Conservation (phyloP, 73 alveolate species). For the Breviolum minutum region DNA sequence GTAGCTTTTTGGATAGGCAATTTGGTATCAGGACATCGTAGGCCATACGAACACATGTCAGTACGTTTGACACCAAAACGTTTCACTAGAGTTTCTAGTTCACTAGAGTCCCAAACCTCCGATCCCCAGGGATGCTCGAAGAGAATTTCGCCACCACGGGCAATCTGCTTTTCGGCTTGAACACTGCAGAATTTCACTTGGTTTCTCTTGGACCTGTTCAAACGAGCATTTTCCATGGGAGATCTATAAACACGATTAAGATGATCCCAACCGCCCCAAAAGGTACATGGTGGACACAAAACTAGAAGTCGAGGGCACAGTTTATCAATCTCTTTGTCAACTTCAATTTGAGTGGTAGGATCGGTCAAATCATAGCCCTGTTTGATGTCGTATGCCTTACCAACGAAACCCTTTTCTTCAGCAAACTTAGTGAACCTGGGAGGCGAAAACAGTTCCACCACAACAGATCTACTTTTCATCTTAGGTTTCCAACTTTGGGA, state of each 20-base stretch:
- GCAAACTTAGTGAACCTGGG: neutral
- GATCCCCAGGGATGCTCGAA: neutral
- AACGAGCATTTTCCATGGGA: conserved; percentile 23
- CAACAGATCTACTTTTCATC: too few relatives aligned
- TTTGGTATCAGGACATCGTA: neutral
- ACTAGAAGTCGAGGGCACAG: neutral
- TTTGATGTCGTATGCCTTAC: neutral
- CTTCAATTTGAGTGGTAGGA: neutral
- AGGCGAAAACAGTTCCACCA: neutral
- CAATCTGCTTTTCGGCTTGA: neutral
- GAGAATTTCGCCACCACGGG: neutral
- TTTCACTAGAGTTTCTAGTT: neutral
- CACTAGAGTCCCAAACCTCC: neutral
- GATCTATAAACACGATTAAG: neutral
- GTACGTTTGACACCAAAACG: neutral
- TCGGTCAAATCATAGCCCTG: neutral
- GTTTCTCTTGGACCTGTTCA: neutral
- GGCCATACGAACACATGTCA: conserved; percentile 32
- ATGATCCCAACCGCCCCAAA: conserved; percentile 34
- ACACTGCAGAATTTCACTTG: neutral
- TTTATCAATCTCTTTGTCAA: neutral
- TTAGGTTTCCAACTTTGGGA: neutral
- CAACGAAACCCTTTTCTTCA: neutral
- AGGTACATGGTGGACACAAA: neutral
- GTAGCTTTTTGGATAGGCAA: conserved; percentile 6